Percentiles rank a stretch among this genome's conserved stretches.
Evolutionary conservation across 2,329 filamentous ascomycete species (phyloP).

Genomic region (Fusarium clavum): DNA sequence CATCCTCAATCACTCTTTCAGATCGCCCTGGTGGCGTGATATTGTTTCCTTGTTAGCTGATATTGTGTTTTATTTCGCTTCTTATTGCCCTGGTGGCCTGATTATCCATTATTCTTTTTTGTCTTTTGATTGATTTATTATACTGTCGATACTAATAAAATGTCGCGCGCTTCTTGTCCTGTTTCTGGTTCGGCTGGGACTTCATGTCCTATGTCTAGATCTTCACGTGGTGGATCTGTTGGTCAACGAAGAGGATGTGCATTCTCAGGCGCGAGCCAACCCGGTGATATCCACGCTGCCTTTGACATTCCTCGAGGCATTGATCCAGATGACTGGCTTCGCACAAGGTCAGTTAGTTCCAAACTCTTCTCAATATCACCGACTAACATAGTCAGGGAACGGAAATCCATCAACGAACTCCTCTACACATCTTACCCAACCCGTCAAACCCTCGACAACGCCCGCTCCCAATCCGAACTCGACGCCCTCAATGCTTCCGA

Average conservation of each 20-base stretch:
- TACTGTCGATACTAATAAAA: constrained; percentile 15
- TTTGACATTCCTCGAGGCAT: constrained; percentile 57
- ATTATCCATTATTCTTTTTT: not conserved
- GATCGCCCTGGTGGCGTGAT: constrained; percentile 3
- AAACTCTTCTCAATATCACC: fast-evolving
- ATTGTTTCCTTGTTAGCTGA: not conserved
- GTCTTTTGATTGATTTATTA: not conserved
- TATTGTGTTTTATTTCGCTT: not conserved
- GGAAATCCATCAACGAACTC: constrained; percentile 61
- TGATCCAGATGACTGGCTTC: constrained; percentile 60
- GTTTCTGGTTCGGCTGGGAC: constrained; percentile 48
- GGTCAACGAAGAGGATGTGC: constrained; percentile 35
- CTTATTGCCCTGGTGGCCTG: constrained; percentile 2
- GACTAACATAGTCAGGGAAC: constrained; percentile 49
- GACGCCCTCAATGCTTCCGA: constrained; percentile 61
- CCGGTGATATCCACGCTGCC: constrained; percentile 38
- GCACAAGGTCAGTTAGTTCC: constrained; percentile 48
- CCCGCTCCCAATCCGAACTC: constrained; percentile 55
- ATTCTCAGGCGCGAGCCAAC: constrained; percentile 32
- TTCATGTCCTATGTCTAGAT: constrained; percentile 35
- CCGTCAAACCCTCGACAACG: constrained; percentile 53
- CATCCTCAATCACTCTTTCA: not conserved
- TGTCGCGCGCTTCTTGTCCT: constrained; percentile 50
- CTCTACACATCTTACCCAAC: constrained; percentile 59
- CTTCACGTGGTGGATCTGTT: not conserved